Evolutionary conservation across 129 eudicot species (phyloP), one percentile per base, ranked within the genome.

Genomic region (Rutidosis leptorrhynchoides): DNA sequence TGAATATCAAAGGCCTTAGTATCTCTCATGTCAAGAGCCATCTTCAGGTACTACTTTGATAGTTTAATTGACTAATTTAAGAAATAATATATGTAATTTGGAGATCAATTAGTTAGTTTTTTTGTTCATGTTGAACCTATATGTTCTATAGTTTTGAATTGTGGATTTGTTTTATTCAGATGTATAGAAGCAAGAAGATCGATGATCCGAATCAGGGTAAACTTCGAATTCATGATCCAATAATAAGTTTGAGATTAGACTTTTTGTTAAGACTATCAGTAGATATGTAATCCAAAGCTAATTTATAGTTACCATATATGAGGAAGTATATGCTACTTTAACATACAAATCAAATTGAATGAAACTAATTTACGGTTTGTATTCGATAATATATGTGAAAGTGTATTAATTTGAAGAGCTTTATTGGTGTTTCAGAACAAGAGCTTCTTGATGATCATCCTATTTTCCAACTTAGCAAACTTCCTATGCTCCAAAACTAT

Each of bases 21-120:
- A 90, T 90, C 71, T 86, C 95, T 79, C 97, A 90, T 80, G 90
- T 90, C 86, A 90, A 90, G 81, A 90, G 97, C 85, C 97, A 90
- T 80, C 95, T 90, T 78, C 97, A 90, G 90, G 97, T 90, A 65
- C 52, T 68, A n/a, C 52, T 68, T 35, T 7, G 10, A 1, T 35
- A 35, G 1, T 1, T 35, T 5, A 35, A 7, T 35, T 65, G 22
- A 26, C 53, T 69, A 29, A 26, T 35, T 58, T 57, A 65, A 55
- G 67, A 49, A 20, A 65, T 12, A 59, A 23, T 26, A 20, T 3
- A 5, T 43, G 42, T 20, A 27, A 46, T 56, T 28, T 2, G 17
- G 1, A 14, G 9, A 42, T 29, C 22, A 19, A 17, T 30, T 62
- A 27, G 55, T 27, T 33, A n/a, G 19, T 56, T 49, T 43, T 43